Evolutionary conservation across 2,329 filamentous ascomycete species (phyloP), one percentile per base, ranked within the genome.

Genomic region (Phaeomoniella chlamydospora): DNA sequence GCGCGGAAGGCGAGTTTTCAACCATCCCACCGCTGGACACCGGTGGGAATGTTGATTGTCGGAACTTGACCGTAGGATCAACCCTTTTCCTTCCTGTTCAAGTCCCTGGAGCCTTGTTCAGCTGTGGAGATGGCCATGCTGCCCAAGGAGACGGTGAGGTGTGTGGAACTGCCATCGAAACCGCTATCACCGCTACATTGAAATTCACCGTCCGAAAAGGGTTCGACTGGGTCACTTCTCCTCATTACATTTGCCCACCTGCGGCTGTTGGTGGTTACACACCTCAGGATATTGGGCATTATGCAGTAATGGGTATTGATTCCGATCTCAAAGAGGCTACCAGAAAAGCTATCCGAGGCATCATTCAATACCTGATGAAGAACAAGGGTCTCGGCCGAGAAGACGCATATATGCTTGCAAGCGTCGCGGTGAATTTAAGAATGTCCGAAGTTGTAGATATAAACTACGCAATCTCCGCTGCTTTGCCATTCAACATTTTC

Each of bases 121-220:
- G 64, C 46, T 68, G 65, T 40, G 67, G 67, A 22, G 67, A 72
- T 44, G 67, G 66, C 1, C 68, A 72, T 46, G 66, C 65, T 3
- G 66, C 65, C 1, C 67, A 72, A 44, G 67, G 68, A 3, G 65
- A 70, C 40, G 68, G 68, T 3, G 68, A 71, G 43, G 62, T 71
- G 15, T 70, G 67, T 42, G 67, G 68, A 4, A 68, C 65, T n/a
- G 68, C 68, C 4, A 67, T 72, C 43, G 68, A 72, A 54, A 70
- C 67, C 16, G 58, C 65, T 1, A 64, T 69, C 52, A 59, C 53
- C 39, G 67, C 66, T 1, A 60, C 58, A 0, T 44, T 72, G 19
- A 57, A 61, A n/a, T 56, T 72, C 22, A 64, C 59, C 3, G 51
- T 70, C 4, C 55, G 62, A 38, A 67, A 66, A 47, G 53, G 56